Evolutionary conservation across 139 green algal species (phyloP).

Genomic region (Protoeuglena noctilucae): DNA sequence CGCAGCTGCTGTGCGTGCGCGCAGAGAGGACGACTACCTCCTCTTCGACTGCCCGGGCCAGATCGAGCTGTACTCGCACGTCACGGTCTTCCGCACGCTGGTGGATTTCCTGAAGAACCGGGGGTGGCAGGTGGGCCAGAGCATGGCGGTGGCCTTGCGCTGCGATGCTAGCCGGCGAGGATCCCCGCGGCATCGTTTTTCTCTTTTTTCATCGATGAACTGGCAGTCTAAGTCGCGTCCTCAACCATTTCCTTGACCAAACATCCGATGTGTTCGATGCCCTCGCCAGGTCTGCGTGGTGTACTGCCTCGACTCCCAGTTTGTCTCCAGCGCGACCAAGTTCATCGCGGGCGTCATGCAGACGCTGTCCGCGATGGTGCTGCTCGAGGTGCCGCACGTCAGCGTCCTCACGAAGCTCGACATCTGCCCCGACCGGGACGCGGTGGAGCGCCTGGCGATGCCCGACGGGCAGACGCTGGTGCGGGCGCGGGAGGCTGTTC

Average conservation of each 20-base stretch:
- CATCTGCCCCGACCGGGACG: slow-evolving; percentile 36
- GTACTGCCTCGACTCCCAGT: slow-evolving; percentile 88
- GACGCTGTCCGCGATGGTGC: slow-evolving; percentile 67
- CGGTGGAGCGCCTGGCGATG: slow-evolving; percentile 53
- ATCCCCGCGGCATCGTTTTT: not conserved
- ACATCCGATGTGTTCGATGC: too few relatives aligned
- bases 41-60: slow-evolving; percentile 93
- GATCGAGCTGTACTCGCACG: slow-evolving; percentile 96
- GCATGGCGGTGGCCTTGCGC: not conserved
- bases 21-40: slow-evolving; percentile 99
- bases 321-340: slow-evolving; percentile 63
- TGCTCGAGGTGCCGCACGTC: slow-evolving; percentile 90
- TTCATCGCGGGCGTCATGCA: slow-evolving; percentile 39
- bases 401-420: slow-evolving; percentile 97
- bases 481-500: slow-evolving; percentile 8
- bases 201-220: too few relatives aligned
- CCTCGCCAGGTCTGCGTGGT: slow-evolving; percentile 46
- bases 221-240: too few relatives aligned
- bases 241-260: too few relatives aligned
- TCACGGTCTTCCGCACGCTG: slow-evolving; percentile 66
- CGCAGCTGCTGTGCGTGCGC: too few relatives aligned
- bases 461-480: slow-evolving; percentile 46
- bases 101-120: slow-evolving; percentile 55
- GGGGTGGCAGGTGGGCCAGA: slow-evolving; percentile 19
- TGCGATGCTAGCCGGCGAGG: not conserved